Evolutionary conservation across 1,139 yeast species (phyloP), one percentile per base, ranked within the genome.

Genomic region (Yamadazyma triangularis): DNA sequence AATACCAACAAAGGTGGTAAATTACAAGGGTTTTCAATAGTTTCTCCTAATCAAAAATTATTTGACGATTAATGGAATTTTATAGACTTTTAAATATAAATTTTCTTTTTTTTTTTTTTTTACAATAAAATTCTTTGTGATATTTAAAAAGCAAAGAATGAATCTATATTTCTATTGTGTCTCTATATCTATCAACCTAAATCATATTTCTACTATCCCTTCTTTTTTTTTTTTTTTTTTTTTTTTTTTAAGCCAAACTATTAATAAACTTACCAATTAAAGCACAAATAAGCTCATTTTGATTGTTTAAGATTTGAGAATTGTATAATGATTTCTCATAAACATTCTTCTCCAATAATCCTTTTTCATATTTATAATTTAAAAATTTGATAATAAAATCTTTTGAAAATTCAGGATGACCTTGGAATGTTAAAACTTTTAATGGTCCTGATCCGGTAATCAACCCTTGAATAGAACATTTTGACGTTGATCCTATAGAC

Each of bases 321-420:
- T 58, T 56, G 29, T 58, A 48, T 15, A 44, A 32, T 25, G 49
- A 48, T 31, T 53, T 49, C 27, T 59, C 64, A 31, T 45, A 55
- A 21, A 51, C 45, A n/a, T 36, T 33, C 11, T 42, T 39, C 27
- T 42, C 49, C 14, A 57, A 32, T 4, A 25, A 23, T 1, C 49
- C 51, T 14, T 24, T 26, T 7, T 50, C 41, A 26, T 35, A 40
- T 24, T 39, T 44, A 22, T 30, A 31, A 38, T 41, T 47, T 36
- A 50, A 60, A 52, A 50, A 60, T 38, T 30, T 60, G 26, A 47
- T 40, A 3, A 64, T 54, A 29, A 52, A 42, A 3, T 57, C 68
- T 1, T 65, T 57, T 16, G 63, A 51, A 47, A 84, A 87, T 51
- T 88, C 96, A 0, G 96, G 96, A 49, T 88, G 96, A 1, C 96